These are phyloP conservation scores for Kodamaea laetipori DNA, from an alignment of 805 yeast genomes.

Conservation along the genomic window DNA sequence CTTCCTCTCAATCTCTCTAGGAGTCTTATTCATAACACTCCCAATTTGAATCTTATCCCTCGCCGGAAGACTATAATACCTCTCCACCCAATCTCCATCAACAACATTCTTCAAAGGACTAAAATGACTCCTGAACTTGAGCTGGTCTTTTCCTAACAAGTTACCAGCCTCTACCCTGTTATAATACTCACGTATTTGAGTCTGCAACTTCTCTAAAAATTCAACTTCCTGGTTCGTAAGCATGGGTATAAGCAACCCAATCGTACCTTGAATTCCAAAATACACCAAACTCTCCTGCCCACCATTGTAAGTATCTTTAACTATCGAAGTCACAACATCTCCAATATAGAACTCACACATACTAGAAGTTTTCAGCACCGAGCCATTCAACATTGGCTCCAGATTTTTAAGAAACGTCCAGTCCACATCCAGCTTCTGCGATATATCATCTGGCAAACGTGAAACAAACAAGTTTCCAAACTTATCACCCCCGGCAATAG, in stretches of 20 bases:
- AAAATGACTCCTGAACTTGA: conserved; percentile 73
- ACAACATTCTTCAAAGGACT: conserved; percentile 75
- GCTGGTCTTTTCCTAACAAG: conserved; percentile 66
- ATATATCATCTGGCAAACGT: conserved; percentile 55
- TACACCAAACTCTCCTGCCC: conserved; percentile 70
- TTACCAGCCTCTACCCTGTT: conserved; percentile 25
- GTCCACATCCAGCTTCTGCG: conserved; percentile 54
- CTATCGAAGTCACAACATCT: conserved; percentile 70
- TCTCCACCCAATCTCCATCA: conserved; percentile 87
- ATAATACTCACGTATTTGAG: conserved; percentile 36
- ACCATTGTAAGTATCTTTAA: conserved; percentile 56
- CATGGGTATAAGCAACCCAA: conserved; percentile 75
- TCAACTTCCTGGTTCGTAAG: conserved; percentile 60
- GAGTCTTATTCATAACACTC: conserved; percentile 46
- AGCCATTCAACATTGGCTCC: conserved; percentile 47
- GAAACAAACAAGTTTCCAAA: conserved; percentile 79
- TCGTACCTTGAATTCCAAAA: conserved; percentile 77
- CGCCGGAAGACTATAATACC: conserved; percentile 40
- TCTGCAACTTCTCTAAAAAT: conserved; percentile 58
- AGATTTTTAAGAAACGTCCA: conserved; percentile 33
- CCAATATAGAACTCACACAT: conserved; percentile 62
- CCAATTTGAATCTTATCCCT: conserved; percentile 41
- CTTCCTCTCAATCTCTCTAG: conserved; percentile 52
- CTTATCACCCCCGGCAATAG: conserved; percentile 82
- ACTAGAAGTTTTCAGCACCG: conserved; percentile 52